Base-by-base conservation (phyloP, 306 rosid species). In the Astragalus glycyphyllos region DNA sequence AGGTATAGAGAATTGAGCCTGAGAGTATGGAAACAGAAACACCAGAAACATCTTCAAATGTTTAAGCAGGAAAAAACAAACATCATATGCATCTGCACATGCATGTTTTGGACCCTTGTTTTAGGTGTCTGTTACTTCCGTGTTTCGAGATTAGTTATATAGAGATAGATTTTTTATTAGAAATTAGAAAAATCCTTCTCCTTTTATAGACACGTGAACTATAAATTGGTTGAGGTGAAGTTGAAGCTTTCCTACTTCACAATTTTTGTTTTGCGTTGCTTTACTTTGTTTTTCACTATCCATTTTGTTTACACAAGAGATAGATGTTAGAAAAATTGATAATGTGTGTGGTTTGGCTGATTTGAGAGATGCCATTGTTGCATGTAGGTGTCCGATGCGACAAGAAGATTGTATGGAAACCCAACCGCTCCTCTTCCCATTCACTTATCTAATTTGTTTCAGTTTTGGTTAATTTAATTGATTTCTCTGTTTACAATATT, bases 181-280 rank as follows among this genome's bases (percentile, higher is more conserved):
- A n/a, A n/a, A n/a, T n/a, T 12, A 35, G 26, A 45, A 14, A 40
- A 26, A n/a, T 17, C 56, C 34, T 73, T 46, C 14, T 31, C 23
- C 4, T 29, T 42, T 20, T 42, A 0, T 11, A 47, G n/a, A 62
- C 47, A 40, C 20, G 34, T 61, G 12, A 26, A 44, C 8, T 65
- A 77, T 90, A 85, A 85, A 89, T 87, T 81, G 29, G 74, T 73
- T 83, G 92, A 89, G 96, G 47, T 75, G 84, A 59, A 84, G 72
- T 74, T 58, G 79, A 83, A 69, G 72, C 55, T 42, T 56, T 41
- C 34, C 41, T 49, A 54, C 29, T 77, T 60, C 60, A 54, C 60
- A 54, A 20, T 44, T 72, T 67, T 34, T 1, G 20, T 20, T 51
- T 47, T 7, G 0, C n/a, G n/a, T n/a, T n/a, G n/a, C n/a, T n/a